A percentile compares a stretch with the other conserved stretches of the same genome.
Evolutionary conservation across 1,284 basidiomycete species (phyloP).

Genomic region (Peniophora sp.): DNA sequence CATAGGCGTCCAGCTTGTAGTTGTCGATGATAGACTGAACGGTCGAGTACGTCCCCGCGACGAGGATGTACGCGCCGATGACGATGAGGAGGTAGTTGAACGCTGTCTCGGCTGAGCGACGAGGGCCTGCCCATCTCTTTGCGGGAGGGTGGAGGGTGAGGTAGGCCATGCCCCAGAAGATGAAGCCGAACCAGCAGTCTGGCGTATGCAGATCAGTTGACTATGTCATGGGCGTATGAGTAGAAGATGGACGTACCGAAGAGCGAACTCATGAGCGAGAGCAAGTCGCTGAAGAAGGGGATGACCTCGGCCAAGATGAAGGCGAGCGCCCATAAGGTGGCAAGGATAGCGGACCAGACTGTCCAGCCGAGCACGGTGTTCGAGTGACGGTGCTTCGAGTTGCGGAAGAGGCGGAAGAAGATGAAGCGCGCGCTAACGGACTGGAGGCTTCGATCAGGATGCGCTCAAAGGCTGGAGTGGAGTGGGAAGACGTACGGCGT

Average conservation of each 20-base stretch:
- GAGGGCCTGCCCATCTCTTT: constrained; percentile 25
- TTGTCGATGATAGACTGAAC: constrained; percentile 14
- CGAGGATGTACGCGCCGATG: constrained; percentile 30
- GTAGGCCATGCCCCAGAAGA: constrained; percentile 42
- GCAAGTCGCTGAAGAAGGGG: constrained; percentile 41
- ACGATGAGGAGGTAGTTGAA: constrained; percentile 32
- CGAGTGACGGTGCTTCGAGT: constrained; percentile 38
- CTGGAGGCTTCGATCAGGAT: constrained; percentile 14
- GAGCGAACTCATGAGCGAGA: constrained; percentile 36
- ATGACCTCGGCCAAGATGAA: constrained; percentile 52
- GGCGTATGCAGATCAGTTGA: background rate
- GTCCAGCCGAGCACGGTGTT: constrained; percentile 56
- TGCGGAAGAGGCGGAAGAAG: constrained; percentile 42
- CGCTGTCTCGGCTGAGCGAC: constrained; percentile 28
- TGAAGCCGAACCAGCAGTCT: constrained; percentile 33
- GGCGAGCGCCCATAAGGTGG: constrained; percentile 46
- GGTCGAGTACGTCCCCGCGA: constrained; percentile 32
- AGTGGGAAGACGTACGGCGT: constrained; percentile 23
- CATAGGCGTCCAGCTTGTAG: constrained; percentile 10
- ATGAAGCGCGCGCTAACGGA: constrained; percentile 40
- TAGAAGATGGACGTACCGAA: constrained; percentile 26
- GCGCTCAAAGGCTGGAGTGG: background rate
- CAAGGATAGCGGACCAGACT: constrained; percentile 48
- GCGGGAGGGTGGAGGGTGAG: constrained; percentile 29
- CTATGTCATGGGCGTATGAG: background rate